A percentile compares a stretch with the other conserved stretches of the same genome.
Conservation (phyloP, 148 eudicot genomes). For the Vaccinium macrocarpon region DNA sequence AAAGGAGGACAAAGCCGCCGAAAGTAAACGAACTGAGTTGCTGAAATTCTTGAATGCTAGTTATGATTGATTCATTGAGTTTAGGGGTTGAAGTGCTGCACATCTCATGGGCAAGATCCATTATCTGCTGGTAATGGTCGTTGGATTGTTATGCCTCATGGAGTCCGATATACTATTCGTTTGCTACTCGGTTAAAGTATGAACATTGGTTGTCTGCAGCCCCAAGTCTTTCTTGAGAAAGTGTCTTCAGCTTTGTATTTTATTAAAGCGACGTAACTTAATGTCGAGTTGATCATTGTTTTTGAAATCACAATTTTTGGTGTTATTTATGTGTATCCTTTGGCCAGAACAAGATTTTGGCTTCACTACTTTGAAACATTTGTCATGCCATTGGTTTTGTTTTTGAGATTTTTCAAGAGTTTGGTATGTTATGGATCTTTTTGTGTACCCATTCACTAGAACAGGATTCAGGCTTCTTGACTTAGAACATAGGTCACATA, state of each 20-base stretch:
- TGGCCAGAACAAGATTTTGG: background rate
- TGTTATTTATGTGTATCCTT: background rate
- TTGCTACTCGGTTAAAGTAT: background rate
- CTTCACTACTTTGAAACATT: background rate
- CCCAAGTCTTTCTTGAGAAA: no score
- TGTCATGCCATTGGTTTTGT: background rate
- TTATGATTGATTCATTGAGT: slow-evolving; percentile 51
- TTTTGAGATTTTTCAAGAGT: background rate
- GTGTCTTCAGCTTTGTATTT: background rate
- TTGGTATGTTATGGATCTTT: background rate
- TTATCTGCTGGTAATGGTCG: background rate
- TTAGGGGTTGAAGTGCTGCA: background rate
- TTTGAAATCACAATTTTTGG: background rate
- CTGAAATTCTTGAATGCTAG: slow-evolving; percentile 90
- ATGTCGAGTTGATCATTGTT: background rate
- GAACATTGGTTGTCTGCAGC: background rate
- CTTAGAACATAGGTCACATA: background rate
- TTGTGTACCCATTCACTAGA: background rate
- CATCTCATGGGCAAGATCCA: background rate
- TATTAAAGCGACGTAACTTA: background rate
- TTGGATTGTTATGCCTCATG: background rate
- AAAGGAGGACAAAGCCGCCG: slow-evolving; percentile 88
- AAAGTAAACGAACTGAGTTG: slow-evolving; percentile 76
- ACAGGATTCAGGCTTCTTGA: background rate
- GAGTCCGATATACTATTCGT: background rate